phyloP scores from a whole-genome alignment of 768 basidiomycete species.

The Pluteus cervinus region DNA sequence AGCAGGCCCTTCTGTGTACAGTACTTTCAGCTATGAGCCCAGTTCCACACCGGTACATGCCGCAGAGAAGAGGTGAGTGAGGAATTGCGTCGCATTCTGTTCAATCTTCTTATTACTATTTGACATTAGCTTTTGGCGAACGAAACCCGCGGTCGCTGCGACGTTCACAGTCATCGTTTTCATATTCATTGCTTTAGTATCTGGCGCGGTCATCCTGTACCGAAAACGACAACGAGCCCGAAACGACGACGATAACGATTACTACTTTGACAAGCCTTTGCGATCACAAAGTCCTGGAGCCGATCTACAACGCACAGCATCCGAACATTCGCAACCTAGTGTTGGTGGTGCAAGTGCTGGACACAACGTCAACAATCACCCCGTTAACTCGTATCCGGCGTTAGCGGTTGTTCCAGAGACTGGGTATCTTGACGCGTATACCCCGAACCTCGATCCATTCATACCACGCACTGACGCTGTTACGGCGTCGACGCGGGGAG shows the following conservation, averaged over 20 bases:
- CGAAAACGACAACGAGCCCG: slow-evolving; percentile 18
- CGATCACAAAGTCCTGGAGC: not conserved
- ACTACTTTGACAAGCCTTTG: slow-evolving; percentile 19
- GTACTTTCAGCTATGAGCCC: slow-evolving; percentile 1
- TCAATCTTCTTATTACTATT: slow-evolving; percentile 6
- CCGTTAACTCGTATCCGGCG: slow-evolving; percentile 4
- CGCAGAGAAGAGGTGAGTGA: slow-evolving; percentile 7
- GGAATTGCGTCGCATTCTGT: slow-evolving; percentile 4
- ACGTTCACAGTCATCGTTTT: slow-evolving; percentile 26
- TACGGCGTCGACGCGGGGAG: slow-evolving; percentile 6
- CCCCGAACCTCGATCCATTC: not conserved
- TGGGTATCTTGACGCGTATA: not conserved
- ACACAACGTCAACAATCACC: slow-evolving; percentile 3
- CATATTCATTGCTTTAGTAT: slow-evolving; percentile 16
- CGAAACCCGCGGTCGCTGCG: slow-evolving; percentile 31
- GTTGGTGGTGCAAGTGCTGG: slow-evolving; percentile 9
- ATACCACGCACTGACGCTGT: slow-evolving; percentile 7
- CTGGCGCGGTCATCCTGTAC: slow-evolving; percentile 16
- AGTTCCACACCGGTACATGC: slow-evolving; percentile 1
- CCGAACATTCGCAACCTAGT: slow-evolving; percentile 6
- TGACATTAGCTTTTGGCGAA: slow-evolving; percentile 26
- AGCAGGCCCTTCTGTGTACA: not conserved
- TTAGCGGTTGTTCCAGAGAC: not conserved
- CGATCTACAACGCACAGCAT: not conserved
- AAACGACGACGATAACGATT: slow-evolving; percentile 14